Evolutionary conservation across 352 stramenopile species (phyloP), one percentile per base, ranked within the genome.

Genomic region (Phytophthora megakarya): DNA sequence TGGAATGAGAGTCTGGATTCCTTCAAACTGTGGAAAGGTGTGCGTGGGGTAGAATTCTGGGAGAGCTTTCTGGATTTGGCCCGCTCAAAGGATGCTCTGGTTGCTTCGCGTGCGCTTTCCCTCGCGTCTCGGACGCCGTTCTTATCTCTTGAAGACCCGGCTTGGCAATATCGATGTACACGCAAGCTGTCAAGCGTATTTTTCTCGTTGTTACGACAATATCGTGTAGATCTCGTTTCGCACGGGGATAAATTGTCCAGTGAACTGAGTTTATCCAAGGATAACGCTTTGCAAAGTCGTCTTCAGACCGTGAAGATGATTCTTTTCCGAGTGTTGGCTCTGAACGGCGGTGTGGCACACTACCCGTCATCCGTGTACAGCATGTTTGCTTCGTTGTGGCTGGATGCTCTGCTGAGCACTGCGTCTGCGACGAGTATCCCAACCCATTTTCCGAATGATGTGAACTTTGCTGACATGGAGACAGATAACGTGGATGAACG

Each of bases 121-220:
- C 60, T 95, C 0, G 40, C 91, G 43, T 66, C 61, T 3, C 70
- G 72, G 22, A 85, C 73, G 7, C 80, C 84, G 5, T 92, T 93
- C 50, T 57, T 75, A 38, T 82, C 78, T 28, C 69, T 95, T 0
- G 84, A 95, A 54, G 76, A 93, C 50, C 82, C 86, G 0, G 40
- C 66, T 10, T 92, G 86, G 81, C 86, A 93, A 43, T 92, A 90
- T 48, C 80, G 75, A 9, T 92, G 81, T 38, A 33, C 93, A 16
- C 73, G 74, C 19, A 90, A 91, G 35, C 60, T 92, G 16, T 75
- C 68, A 5, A 48, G 35, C 1, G 70, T 79, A 2, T 95, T 84
- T 60, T 90, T 90, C 51, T 73, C 72, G n/a, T 40, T 80, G 3
- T 43, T 95, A 16, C 66, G 64, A 1, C 77, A 83, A 16, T 88